These are phyloP conservation scores for Zhuliangozyma blackwelliae DNA, from an alignment of 1,139 yeast genomes.

Conservation along the genomic window DNA sequence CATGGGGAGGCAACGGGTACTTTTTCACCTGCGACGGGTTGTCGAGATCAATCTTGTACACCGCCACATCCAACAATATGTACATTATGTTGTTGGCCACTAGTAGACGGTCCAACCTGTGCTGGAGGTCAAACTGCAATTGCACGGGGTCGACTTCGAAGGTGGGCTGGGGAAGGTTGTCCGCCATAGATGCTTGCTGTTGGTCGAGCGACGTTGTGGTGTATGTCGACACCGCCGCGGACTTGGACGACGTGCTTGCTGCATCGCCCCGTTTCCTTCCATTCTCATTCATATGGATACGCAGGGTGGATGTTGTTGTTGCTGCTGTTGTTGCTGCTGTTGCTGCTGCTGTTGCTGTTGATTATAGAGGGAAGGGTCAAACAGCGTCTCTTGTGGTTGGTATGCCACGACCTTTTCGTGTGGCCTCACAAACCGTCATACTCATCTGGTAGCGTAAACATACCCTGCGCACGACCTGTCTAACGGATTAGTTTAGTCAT, in stretches of 20 bases:
- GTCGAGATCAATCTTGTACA: slow-evolving; percentile 29
- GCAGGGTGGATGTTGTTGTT: no score
- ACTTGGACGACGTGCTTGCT: slow-evolving; percentile 1
- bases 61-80: slow-evolving; percentile 22
- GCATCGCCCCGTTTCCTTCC: not conserved
- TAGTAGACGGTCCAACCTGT: slow-evolving; percentile 20
- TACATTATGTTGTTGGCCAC: slow-evolving; percentile 35
- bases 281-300: not conserved
- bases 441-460: no score
- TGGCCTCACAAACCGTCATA: no score
- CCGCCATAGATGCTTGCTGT: slow-evolving; percentile 9
- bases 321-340: no score
- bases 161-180: slow-evolving; percentile 17
- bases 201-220: slow-evolving; percentile 11
- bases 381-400: no score
- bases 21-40: slow-evolving; percentile 34
- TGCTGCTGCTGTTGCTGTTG: no score
- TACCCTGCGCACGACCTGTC: no score
- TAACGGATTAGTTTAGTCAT: no score
- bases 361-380: no score
- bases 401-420: no score
- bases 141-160: slow-evolving; percentile 41
- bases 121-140: slow-evolving; percentile 35
- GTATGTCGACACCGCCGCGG: slow-evolving; percentile 6
- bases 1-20: slow-evolving; percentile 19